A percentile compares a stretch with the other conserved stretches of the same genome.
Conservation (phyloP, 1,284 basidiomycete species). For the Schizophyllum amplum region DNA sequence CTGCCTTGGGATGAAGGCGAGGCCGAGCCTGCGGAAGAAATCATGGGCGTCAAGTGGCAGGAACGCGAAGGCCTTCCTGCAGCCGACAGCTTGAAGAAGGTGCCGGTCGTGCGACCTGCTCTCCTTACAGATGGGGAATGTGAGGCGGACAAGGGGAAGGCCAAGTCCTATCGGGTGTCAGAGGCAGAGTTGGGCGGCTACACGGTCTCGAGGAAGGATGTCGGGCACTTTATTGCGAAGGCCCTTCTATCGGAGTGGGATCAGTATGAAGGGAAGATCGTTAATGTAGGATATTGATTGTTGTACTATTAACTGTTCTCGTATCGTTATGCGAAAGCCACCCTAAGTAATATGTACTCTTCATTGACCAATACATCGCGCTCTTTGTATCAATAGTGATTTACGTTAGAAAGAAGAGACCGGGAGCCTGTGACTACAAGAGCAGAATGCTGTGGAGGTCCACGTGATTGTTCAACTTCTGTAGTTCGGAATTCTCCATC, state of each 20-base stretch:
- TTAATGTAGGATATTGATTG: conserved; percentile 31
- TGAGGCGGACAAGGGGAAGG: conserved; percentile 29
- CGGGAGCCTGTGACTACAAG: too few relatives aligned
- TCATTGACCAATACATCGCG: too few relatives aligned
- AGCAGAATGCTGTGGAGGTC: not conserved
- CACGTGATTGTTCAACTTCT: not conserved
- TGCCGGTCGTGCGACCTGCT: conserved; percentile 49
- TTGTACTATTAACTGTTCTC: not conserved
- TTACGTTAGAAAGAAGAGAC: too few relatives aligned
- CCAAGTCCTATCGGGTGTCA: conserved; percentile 28
- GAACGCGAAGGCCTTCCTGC: conserved; percentile 28
- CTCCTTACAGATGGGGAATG: conserved; percentile 52
- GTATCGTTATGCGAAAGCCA: too few relatives aligned
- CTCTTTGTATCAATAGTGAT: too few relatives aligned
- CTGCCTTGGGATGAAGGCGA: conserved; percentile 15
- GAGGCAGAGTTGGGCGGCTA: conserved; percentile 34
- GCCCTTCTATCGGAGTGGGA: conserved; percentile 40
- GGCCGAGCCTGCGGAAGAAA: conserved; percentile 26
- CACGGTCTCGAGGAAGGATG: conserved; percentile 54
- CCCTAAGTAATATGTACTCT: too few relatives aligned
- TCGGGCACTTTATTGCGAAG: conserved; percentile 57
- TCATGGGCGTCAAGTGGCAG: conserved; percentile 35
- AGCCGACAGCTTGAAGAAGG: conserved; percentile 32
- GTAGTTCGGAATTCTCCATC: not conserved
- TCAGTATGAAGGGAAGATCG: conserved; percentile 39